Conservation (phyloP, 192 early-diverging fungal species). For the Backusella sp. region DNA sequence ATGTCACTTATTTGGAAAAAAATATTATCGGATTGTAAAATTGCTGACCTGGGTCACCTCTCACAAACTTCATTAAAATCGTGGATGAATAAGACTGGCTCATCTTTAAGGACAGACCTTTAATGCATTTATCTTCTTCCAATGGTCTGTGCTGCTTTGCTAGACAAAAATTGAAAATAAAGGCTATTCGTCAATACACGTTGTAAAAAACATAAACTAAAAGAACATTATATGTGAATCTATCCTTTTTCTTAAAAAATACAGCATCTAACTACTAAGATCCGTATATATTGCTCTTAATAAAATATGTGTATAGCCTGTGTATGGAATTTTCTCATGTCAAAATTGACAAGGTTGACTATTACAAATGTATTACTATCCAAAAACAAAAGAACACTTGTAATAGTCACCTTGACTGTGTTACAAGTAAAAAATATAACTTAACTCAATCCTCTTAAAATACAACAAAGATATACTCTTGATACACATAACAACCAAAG, state of each 20-base stretch:
- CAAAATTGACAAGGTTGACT: neutral
- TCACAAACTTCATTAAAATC: constrained; percentile 16
- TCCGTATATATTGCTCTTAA: neutral
- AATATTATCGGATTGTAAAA: constrained; percentile 1
- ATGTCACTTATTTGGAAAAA: neutral
- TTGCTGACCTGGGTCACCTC: constrained; percentile 10
- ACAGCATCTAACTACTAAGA: neutral
- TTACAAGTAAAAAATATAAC: neutral
- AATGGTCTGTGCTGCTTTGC: constrained; percentile 1
- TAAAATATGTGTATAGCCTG: neutral
- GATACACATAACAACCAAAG: neutral
- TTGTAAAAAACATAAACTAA: neutral
- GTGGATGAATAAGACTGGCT: constrained; percentile 21
- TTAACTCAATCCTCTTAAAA: no score
- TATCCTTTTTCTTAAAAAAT: neutral
- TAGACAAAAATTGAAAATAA: neutral
- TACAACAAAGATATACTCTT: neutral
- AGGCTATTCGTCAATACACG: neutral
- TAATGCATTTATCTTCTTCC: constrained; percentile 1
- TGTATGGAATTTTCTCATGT: neutral
- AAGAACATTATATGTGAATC: neutral
- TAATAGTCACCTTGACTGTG: neutral
- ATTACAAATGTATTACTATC: neutral
- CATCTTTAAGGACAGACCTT: neutral
- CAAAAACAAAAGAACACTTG: neutral